Percentiles rank a stretch among this genome's conserved stretches.
Conservation (phyloP, 2,329 filamentous ascomycete genomes). For the Dothiorella sarmentorum region DNA sequence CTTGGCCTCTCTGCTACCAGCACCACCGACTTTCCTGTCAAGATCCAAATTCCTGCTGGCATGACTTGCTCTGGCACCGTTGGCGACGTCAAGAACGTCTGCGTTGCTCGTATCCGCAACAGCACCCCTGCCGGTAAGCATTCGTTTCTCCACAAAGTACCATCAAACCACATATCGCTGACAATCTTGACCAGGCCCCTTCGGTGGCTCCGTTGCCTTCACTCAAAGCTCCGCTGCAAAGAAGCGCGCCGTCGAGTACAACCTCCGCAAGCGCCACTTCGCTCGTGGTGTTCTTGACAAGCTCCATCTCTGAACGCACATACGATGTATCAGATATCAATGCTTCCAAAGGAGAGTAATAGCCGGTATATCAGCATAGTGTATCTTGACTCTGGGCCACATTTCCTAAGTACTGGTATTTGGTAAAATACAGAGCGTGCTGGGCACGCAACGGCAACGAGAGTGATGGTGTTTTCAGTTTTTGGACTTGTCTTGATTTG, state of each 20-base stretch:
- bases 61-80: conserved; percentile 63
- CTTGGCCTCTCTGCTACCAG: conserved; percentile 59
- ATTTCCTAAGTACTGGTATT: conserved; percentile 17
- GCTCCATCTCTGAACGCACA: conserved; percentile 23
- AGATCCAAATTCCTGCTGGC: conserved; percentile 62
- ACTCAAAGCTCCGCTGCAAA: conserved; percentile 56
- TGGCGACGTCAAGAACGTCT: conserved; percentile 60
- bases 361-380: conserved; percentile 18
- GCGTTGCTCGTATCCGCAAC: conserved; percentile 64
- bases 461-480: neutral
- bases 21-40: conserved; percentile 63
- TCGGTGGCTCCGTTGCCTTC: conserved; percentile 65
- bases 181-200: conserved; percentile 48
- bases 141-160: neutral
- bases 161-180: neutral
- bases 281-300: conserved; percentile 35
- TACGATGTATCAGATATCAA: neutral
- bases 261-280: conserved; percentile 38
- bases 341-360: conserved; percentile 6
- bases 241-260: conserved; percentile 61
- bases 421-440: conserved; percentile 7
- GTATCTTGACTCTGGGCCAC: neutral
- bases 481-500: neutral
- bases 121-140: conserved; percentile 46
- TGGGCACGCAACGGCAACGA: neutral